Conservation (phyloP, 768 basidiomycete genomes). For the Tricholoma sp. region DNA sequence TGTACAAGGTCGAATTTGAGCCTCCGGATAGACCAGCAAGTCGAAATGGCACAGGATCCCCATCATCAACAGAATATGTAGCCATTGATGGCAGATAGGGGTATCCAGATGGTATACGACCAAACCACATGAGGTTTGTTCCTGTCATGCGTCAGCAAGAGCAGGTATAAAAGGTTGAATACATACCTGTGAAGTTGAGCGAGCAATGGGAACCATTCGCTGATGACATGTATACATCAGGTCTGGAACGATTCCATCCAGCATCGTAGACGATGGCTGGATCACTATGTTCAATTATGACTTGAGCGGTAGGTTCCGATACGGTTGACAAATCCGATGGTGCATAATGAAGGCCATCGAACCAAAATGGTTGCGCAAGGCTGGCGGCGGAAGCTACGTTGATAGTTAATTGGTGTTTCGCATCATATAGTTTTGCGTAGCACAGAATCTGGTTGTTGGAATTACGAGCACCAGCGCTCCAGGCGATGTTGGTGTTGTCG, state of each 20-base stretch:
- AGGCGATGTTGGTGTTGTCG: constrained; percentile 14
- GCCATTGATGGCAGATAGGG: constrained; percentile 1
- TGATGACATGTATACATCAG: constrained; percentile 14
- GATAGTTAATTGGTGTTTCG: constrained; percentile 18
- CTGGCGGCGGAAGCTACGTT: background rate
- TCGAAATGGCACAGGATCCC: constrained; percentile 11
- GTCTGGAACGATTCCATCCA: constrained; percentile 17
- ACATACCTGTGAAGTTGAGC: constrained; percentile 20
- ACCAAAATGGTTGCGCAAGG: constrained; percentile 14
- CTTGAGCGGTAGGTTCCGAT: constrained; percentile 10
- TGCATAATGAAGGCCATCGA: constrained; percentile 22
- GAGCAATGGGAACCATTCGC: constrained; percentile 9
- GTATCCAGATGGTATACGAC: constrained; percentile 6
- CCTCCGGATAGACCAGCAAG: constrained; percentile 15
- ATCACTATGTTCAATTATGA: constrained; percentile 17
- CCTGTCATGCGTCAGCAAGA: constrained; percentile 1
- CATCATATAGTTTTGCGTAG: constrained; percentile 11
- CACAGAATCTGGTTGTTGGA: constrained; percentile 20
- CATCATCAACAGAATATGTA: constrained; percentile 18
- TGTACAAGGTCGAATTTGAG: constrained; percentile 10
- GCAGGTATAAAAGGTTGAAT: no score
- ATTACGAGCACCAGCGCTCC: background rate
- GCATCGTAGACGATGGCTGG: constrained; percentile 14
- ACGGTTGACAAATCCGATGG: constrained; percentile 14
- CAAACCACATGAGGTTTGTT: constrained; percentile 8